Percentiles rank a stretch among this genome's conserved stretches.
phyloP scores from a whole-genome alignment of 192 early-diverging fungal genomes.

The Dimargaris cristalligena region DNA sequence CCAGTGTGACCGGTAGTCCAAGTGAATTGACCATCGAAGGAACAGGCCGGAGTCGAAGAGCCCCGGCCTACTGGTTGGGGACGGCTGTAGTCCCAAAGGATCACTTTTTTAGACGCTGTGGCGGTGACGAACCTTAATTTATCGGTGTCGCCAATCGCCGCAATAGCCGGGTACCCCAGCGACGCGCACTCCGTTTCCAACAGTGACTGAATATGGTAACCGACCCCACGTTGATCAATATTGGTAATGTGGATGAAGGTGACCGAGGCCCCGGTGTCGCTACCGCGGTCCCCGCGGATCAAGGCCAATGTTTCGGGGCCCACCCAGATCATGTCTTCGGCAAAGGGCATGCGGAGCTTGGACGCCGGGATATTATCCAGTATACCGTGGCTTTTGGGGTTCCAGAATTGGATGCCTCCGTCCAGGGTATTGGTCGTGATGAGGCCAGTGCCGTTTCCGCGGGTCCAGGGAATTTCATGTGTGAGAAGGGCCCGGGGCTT shows the following conservation, averaged over 20 bases:
- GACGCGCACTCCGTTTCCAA: background rate
- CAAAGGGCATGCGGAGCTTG: background rate
- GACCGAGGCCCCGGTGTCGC: background rate
- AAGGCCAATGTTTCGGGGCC: background rate
- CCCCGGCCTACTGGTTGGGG: too few species aligned
- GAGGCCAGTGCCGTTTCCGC: background rate
- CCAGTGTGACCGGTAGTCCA: constrained; percentile 2
- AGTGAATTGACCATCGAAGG: too few species aligned
- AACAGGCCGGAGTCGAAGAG: too few species aligned
- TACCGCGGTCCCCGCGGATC: background rate
- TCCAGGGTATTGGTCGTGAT: constrained; percentile 7
- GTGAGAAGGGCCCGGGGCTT: constrained; percentile 4
- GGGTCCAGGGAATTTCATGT: background rate
- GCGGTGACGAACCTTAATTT: background rate
- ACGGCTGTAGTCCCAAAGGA: too few species aligned
- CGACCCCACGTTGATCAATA: background rate
- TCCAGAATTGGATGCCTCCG: constrained; percentile 7
- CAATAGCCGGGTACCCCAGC: too few species aligned
- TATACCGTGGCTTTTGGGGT: background rate
- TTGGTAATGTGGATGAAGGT: background rate
- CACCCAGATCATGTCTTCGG: constrained; percentile 7
- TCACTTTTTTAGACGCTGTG: too few species aligned
- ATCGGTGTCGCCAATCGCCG: background rate
- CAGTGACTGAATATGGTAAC: background rate
- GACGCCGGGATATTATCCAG: background rate